phyloP scores from a whole-genome alignment of 768 basidiomycete species.

The Leccinellum luteum region DNA sequence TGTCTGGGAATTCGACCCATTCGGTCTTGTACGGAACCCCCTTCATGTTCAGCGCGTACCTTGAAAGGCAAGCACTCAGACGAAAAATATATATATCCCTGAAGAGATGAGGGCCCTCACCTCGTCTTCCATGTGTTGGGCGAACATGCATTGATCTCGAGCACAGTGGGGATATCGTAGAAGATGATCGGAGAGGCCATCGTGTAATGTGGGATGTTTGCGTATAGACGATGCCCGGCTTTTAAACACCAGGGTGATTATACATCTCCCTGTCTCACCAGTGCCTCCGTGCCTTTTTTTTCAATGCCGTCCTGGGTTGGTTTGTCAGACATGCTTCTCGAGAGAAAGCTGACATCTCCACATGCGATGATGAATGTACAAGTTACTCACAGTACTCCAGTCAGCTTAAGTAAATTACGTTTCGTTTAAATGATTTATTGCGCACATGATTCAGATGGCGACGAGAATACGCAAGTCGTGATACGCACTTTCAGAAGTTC shows the following conservation, averaged over 20 bases:
- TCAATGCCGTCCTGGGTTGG: too few relatives aligned
- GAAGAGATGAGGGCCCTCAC: conserved; percentile 21
- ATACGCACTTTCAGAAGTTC: too few relatives aligned
- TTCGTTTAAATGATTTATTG: too few relatives aligned
- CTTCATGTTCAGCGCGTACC: conserved; percentile 42
- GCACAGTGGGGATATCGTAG: conserved; percentile 44
- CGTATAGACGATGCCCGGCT: not conserved
- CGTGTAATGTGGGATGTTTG: not conserved
- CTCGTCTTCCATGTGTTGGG: conserved; percentile 47
- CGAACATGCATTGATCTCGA: conserved; percentile 35
- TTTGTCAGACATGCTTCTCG: too few relatives aligned
- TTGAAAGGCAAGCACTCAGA: conserved; percentile 7
- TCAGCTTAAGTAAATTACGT: too few relatives aligned
- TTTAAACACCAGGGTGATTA: conserved; percentile 2
- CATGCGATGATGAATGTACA: too few relatives aligned
- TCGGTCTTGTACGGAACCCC: conserved; percentile 39
- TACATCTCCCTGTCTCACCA: too few relatives aligned
- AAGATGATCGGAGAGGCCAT: conserved; percentile 35
- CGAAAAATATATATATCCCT: not conserved
- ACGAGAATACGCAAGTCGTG: too few relatives aligned
- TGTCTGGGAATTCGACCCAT: conserved; percentile 45
- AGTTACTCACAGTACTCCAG: too few relatives aligned
- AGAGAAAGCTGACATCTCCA: too few relatives aligned
- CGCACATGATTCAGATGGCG: too few relatives aligned
- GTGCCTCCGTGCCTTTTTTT: too few relatives aligned